Conservation (phyloP, 176 grass and related monocot species). For the barley (Hordeum vulgare) region MorexV3_pseudomolecules_assembly NC_058522.1:361463421-361463920, state of each 20-base stretch:
- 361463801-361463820: not conserved
- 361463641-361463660: not conserved
- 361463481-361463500: too few relatives aligned
- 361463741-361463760: not conserved
- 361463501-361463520: not conserved
- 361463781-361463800: not conserved
- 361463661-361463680: not conserved
- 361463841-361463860: not conserved
- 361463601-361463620: not conserved
- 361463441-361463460: not conserved
- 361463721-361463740: not conserved
- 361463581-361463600: not conserved
- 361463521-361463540: not conserved
- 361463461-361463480: not conserved
- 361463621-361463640: not conserved
- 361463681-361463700: not conserved
- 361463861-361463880: too few relatives aligned
- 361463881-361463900: not conserved
- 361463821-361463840: not conserved
- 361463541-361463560: not conserved
- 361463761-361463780: not conserved
- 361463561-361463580: not conserved
- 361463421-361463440: slow-evolving; percentile 14
- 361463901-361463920: not conserved
- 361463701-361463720: not conserved